Base-by-base conservation (phyloP, 805 yeast genomes). In the Teunomyces pallodes region DNA sequence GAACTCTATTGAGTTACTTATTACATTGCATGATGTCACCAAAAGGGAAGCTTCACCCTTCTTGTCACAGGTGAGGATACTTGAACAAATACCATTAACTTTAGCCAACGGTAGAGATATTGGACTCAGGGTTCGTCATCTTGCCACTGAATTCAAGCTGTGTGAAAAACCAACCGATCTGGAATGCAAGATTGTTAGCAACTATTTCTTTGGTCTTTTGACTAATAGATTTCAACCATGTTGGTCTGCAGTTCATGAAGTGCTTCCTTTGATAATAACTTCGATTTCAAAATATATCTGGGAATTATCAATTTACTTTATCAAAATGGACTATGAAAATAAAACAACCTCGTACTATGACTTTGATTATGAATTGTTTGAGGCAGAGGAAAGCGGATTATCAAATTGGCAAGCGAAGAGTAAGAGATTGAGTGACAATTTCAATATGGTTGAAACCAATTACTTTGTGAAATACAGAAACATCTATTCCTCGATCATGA, bases 181-280 rank as follows among this genome's bases (percentile, higher is more conserved):
- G 5, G 65, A 61, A 13, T 51, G 58, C 13, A 43, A 44, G 5
- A 42, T 60, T 8, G 49, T 67, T 33, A 77, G 86, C 54, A 55
- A 60, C 27, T 72, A 56, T 45, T 45, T 65, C 17, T 60, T 72
- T 46, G 98, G 98, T 30, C 75, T 87, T 50, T 66, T 91, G 38
- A 74, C 89, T 3, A 83, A 83, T 30, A 79, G 81, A 49, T 90
- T 92, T 56, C 86, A 89, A 47, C 98, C 98, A 0, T 76, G 86
- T 10, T 90, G 96, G 96, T 77, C 80, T 14, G 90, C 86, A 4
- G 86, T 87, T 1, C 68, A 75, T 46, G 92, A 85, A 51, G 76
- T 79, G 3, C 59, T 88, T 4, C 80, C 83, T 1, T 58, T 64
- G 3, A 64, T 85, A 8, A 65, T 73, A 10, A 46, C 45, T 4